Percentiles rank a stretch among this genome's conserved stretches.
These are phyloP conservation scores for Funneliformis caledonium DNA, from an alignment of 371 early-diverging fungal genomes.

Conservation along the genomic window DNA sequence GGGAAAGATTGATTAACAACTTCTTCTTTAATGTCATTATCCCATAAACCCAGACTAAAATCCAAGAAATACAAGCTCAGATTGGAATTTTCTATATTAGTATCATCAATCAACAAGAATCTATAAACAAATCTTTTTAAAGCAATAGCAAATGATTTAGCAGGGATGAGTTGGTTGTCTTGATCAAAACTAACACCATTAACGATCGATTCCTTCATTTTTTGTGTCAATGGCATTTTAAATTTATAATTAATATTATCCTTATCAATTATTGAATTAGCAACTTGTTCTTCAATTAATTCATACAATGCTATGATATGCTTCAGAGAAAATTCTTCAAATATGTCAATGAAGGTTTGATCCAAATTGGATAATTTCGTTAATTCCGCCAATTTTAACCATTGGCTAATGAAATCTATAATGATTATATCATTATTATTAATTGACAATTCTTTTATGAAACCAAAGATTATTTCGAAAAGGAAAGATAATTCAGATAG, in stretches of 20 bases:
- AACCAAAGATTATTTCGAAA: slow-evolving; percentile 23
- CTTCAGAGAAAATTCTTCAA: neutral
- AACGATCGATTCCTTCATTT: neutral
- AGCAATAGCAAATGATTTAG: neutral
- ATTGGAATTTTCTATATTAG: neutral
- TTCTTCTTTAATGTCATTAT: slow-evolving; percentile 12
- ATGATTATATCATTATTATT: neutral
- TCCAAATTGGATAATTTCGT: neutral
- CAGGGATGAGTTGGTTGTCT: neutral
- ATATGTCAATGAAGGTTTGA: neutral
- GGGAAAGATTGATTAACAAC: slow-evolving; percentile 21
- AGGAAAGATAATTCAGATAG: slow-evolving; percentile 25
- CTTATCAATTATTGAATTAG: neutral
- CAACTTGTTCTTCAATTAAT: slow-evolving; percentile 25
- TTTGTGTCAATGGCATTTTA: slow-evolving; percentile 10
- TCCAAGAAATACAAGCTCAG: slow-evolving; percentile 18
- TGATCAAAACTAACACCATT: neutral
- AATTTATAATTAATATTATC: slow-evolving; percentile 1
- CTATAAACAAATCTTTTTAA: slow-evolving; percentile 35
- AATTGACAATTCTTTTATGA: neutral
- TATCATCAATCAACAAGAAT: slow-evolving; percentile 24
- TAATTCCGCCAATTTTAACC: slow-evolving; percentile 15
- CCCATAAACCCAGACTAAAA: slow-evolving; percentile 3
- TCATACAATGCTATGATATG: slow-evolving; percentile 34
- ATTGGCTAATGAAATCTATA: slow-evolving; percentile 30